These are phyloP conservation scores for Hansenula sp. DNA, from an alignment of 1,139 yeast genomes.

Conservation along the genomic window DNA sequence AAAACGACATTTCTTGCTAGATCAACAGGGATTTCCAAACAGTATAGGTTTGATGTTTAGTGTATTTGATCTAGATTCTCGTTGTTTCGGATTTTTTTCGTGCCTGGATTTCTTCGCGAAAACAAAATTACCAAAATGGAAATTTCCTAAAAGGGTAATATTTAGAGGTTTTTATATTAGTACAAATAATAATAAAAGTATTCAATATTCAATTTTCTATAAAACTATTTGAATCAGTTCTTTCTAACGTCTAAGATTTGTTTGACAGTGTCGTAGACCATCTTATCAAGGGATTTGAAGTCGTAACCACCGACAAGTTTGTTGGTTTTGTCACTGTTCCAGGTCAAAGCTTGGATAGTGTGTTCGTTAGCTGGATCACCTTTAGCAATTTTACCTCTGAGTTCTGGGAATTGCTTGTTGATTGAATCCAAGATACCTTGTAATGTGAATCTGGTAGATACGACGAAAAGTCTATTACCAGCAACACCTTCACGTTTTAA, in stretches of 20 bases:
- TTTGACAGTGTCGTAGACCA: conserved; percentile 37
- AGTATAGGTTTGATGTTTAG: no score
- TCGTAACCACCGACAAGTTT: conserved; percentile 31
- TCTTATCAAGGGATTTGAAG: conserved; percentile 32
- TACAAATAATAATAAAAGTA: no score
- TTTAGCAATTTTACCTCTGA: conserved; percentile 34
- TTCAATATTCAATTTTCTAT: no score
- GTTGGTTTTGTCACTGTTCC: conserved; percentile 34
- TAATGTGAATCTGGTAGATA: conserved; percentile 10
- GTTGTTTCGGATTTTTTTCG: background rate
- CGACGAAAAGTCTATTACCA: conserved; percentile 30
- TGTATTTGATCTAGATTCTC: background rate
- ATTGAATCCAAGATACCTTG: conserved; percentile 32
- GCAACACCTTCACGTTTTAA: conserved; percentile 28
- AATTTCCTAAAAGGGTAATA: background rate
- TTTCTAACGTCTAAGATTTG: conserved; percentile 43
- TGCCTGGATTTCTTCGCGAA: background rate
- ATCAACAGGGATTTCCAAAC: background rate
- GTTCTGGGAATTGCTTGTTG: conserved; percentile 26
- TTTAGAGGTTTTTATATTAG: conserved; percentile 4
- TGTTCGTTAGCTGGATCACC: conserved; percentile 31
- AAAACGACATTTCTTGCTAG: conserved; percentile 10
- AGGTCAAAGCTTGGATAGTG: conserved; percentile 18
- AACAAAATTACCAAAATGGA: background rate
- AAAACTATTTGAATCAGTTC: no score